Base-by-base conservation (phyloP, 2,329 filamentous ascomycete species). In the Lasiodiplodia hormozganensis region DNA sequence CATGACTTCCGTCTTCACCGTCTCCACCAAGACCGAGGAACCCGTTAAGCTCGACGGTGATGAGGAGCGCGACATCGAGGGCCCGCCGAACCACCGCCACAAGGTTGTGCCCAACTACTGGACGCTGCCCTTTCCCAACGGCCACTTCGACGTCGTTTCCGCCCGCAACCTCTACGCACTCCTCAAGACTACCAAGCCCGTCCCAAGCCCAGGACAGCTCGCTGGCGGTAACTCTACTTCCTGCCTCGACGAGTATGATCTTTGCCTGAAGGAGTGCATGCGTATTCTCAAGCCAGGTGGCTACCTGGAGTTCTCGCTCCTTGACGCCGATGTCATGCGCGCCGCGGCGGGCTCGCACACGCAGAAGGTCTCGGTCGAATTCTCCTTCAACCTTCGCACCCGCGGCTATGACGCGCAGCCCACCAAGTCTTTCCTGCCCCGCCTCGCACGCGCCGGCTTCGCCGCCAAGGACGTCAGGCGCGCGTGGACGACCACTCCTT, bases 251-350 rank as follows among this genome's bases (percentile, higher is more conserved):
- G 95, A 98, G 81, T 97, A 94, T 86, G 92, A 96, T 76, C 85
- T 90, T 60, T 96, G 93, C 70, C 85, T 98, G 10, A 85, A 84
- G 65, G 96, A 99, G 82, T 96, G 94, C 78, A 89, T 93, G 83
- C 93, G 96, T 69, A 91, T 96, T 69, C 89, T 97, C 73, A 97
- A 97, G 82, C 94, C 95, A 0, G 94, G 93, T 62, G 96, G 96
- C 38, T 95, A 95, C 79, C 84, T 99, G 69, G 96, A 99, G 76
- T 99, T 96, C 82, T 90, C 89, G 70, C 82, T 98, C 54, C 88
- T 98, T 73, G 96, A 99, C 79, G 92, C 94, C 1, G 94, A 97
- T 75, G 89, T 99, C 73, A 89, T 96, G 70, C 94, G 94, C 72
- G 90, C 93, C 0, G 94, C 94, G 0, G 89, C 93, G 0, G 94